Conservation (phyloP, 75 land plant genomes). For the Selaginella moellendorffii region DNA sequence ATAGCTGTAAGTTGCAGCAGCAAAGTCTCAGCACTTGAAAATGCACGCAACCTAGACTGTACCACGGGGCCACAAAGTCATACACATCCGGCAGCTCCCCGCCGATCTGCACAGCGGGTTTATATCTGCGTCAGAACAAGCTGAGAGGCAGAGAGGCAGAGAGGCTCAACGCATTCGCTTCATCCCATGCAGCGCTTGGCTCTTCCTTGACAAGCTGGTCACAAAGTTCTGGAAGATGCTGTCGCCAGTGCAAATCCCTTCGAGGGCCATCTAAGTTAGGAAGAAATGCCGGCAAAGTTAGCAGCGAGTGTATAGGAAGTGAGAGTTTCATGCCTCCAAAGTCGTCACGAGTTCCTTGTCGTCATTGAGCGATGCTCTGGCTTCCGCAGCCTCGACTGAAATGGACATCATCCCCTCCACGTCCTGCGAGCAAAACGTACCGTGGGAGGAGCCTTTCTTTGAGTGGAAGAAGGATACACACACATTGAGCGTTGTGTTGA, state of each 20-base stretch:
- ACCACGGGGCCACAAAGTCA: conserved; percentile 99
- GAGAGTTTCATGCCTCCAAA: too few species aligned
- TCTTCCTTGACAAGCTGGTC: conserved; percentile 75
- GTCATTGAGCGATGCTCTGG: conserved; percentile 70
- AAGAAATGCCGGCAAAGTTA: too few species aligned
- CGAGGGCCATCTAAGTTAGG: conserved; percentile 49
- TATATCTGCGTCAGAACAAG: not conserved
- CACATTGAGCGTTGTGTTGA: conserved; percentile 90
- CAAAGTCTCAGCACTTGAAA: not conserved
- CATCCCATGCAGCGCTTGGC: conserved; percentile 73
- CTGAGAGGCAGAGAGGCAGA: not conserved
- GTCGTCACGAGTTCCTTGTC: conserved; percentile 80
- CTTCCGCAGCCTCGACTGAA: conserved; percentile 88
- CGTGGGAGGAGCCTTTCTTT: too few species aligned
- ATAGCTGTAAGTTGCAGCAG: conserved; percentile 39
- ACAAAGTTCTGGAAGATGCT: conserved; percentile 54
- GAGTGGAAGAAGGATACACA: not conserved
- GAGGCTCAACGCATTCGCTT: conserved; percentile 55
- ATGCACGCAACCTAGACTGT: not conserved
- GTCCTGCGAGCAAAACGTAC: conserved; percentile 46
- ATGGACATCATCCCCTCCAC: conserved; percentile 99
- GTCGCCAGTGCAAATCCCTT: conserved; percentile 98
- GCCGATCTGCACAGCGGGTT: conserved; percentile 88
- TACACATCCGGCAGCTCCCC: conserved; percentile 85
- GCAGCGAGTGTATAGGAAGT: too few species aligned